Base-by-base conservation (phyloP, 345 rosid genomes). In the Sisymbrium altissimum region DNA sequence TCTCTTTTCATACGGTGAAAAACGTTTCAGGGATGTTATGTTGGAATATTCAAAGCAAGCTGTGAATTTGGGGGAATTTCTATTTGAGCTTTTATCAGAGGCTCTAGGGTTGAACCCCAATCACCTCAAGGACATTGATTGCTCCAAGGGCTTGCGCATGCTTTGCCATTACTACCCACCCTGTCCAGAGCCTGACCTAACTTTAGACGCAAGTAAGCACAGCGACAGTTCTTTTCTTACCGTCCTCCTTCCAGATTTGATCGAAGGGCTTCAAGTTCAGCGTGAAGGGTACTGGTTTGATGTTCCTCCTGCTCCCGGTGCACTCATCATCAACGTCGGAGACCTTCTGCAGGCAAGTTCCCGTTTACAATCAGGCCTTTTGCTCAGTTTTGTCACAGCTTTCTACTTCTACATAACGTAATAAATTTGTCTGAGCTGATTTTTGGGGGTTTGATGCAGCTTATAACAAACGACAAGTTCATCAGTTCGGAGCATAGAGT, bases 221-320 rank as follows among this genome's bases (percentile, higher is more conserved):
- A 23, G 85, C 2, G 91, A 85, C 78, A 65, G 18, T 17, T 73
- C 78, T 70, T 89, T 87, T 72, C 61, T 89, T 19, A 80, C 88
- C 0, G 80, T 89, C 17, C 88, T 89, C 43, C 78, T 85, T 19
- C 90, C 84, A 9, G 89, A 88, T 77, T 76, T 82, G n/a, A 77
- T 86, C 1, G 87, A 85, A 52, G 89, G 90, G 18, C 93, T 88
- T 54, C 90, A 88, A 32, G 81, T 84, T 43, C 73, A 39, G 4
- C 78, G 78, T 13, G 53, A 82, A 15, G 60, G 80, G 8, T 71
- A 41, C 12, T 84, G 89, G 87, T 7, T 84, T 21, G 84, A 85
- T 78, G 80, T 86, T 17, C 84, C 84, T 39, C 78, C 72, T 0
- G 52, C 52, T 39, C 88, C 87, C 8, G 88, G 81, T 4, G 85